Percentiles rank a stretch among this genome's conserved stretches.
These are phyloP conservation scores for Trichosanthes truncata DNA, from an alignment of 306 rosid genomes.

Conservation along the genomic window DNA sequence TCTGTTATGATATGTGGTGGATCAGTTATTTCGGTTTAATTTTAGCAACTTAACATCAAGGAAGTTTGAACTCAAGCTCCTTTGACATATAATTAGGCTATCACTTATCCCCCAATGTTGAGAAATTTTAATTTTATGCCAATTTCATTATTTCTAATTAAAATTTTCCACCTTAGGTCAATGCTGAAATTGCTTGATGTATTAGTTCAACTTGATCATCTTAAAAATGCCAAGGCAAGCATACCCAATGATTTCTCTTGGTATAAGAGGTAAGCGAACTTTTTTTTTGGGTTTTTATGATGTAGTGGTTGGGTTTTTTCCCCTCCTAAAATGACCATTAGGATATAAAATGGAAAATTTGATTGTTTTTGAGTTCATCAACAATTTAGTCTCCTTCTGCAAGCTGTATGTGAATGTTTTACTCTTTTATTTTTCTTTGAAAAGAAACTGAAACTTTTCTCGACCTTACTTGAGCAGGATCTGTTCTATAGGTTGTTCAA, in stretches of 20 bases:
- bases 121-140: background rate
- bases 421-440: background rate
- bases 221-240: constrained; percentile 97
- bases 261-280: constrained; percentile 72
- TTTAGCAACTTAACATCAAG: background rate
- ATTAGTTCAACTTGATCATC: constrained; percentile 97
- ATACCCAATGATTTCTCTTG: constrained; percentile 98
- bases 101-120: background rate
- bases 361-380: background rate
- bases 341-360: background rate
- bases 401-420: background rate
- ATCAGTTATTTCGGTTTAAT: background rate
- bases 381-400: background rate
- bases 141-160: constrained; percentile 3
- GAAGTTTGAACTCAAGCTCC: background rate
- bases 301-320: background rate
- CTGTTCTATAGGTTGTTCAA: no score
- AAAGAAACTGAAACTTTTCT: background rate
- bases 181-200: constrained; percentile 94
- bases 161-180: constrained; percentile 53
- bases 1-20: constrained; percentile 22
- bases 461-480: no score
- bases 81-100: background rate
- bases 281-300: background rate
- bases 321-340: background rate